Percentiles rank a stretch among this genome's conserved stretches.
These are phyloP conservation scores for Daldinia sp. DNA, from an alignment of 2,329 filamentous ascomycete genomes.

Conservation along the genomic window DNA sequence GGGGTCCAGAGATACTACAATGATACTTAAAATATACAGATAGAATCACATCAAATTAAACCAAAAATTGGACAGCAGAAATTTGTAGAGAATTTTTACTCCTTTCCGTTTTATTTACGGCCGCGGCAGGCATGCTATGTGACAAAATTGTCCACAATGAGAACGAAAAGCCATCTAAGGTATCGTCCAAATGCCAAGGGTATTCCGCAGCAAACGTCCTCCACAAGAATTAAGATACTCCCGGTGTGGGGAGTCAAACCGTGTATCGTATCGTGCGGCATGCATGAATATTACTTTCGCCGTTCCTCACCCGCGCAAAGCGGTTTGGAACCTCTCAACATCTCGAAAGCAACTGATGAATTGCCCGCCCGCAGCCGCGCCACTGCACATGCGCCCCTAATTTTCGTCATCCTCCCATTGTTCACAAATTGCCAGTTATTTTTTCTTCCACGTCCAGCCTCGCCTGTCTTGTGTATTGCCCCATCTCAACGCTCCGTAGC, in stretches of 20 bases:
- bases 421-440: conserved; percentile 46
- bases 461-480: conserved; percentile 42
- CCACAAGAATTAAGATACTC: conserved; percentile 46
- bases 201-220: conserved; percentile 44
- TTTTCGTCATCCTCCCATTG: conserved; percentile 36
- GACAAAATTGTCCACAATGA: conserved; percentile 23
- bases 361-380: conserved; percentile 24
- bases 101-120: conserved; percentile 44
- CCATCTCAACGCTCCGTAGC: conserved; percentile 40
- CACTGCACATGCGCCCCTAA: conserved; percentile 23
- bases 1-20: neutral
- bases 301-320: conserved; percentile 34
- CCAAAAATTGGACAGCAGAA: conserved; percentile 6
- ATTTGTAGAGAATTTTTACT: conserved; percentile 42
- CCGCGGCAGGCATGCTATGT: conserved; percentile 36
- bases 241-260: conserved; percentile 29
- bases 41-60: conserved; percentile 2
- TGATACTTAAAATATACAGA: neutral
- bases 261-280: conserved; percentile 41
- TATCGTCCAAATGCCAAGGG: conserved; percentile 34
- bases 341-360: conserved; percentile 37
- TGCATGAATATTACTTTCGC: conserved; percentile 34
- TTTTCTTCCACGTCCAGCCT: conserved; percentile 33
- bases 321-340: conserved; percentile 24
- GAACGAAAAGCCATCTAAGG: conserved; percentile 39